These are phyloP conservation scores for Ettlia oleoabundans DNA, from an alignment of 139 green algal genomes.

Conservation along the genomic window DNA sequence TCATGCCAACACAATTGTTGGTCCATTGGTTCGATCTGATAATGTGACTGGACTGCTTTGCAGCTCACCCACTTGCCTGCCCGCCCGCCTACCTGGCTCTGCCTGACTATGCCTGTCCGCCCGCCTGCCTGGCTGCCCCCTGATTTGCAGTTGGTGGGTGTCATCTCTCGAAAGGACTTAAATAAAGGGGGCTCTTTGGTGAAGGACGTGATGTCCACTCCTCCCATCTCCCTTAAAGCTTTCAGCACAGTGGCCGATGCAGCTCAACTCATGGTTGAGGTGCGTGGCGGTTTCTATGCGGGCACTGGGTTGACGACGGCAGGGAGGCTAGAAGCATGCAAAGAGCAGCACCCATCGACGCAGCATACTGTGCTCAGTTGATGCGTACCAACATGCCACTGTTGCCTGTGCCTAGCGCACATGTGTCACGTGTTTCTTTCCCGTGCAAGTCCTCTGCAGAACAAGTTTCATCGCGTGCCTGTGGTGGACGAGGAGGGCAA, in stretches of 20 bases:
- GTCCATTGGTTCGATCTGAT: no score
- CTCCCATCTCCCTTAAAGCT: slow-evolving; percentile 22
- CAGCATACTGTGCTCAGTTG: no score
- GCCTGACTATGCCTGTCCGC: not conserved
- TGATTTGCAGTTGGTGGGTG: slow-evolving; percentile 29
- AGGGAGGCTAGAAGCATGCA: no score
- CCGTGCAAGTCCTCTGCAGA: slow-evolving; percentile 6
- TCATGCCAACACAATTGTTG: no score
- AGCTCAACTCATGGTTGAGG: slow-evolving; percentile 17
- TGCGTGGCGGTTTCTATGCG: no score
- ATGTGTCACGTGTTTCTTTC: no score
- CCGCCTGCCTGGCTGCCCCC: not conserved
- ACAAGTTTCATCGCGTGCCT: slow-evolving; percentile 64
- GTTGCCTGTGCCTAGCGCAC: not conserved
- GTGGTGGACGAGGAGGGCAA: slow-evolving; percentile 45
- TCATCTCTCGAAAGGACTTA: slow-evolving; percentile 37
- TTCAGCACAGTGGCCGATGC: slow-evolving; percentile 15
- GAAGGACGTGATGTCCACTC: slow-evolving; percentile 38
- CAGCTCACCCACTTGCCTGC: not conserved
- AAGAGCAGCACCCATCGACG: no score
- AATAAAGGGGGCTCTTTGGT: slow-evolving; percentile 19
- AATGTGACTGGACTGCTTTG: no score
- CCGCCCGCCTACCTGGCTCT: not conserved
- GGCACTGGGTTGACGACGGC: no score
- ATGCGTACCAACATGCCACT: not conserved